phyloP scores from a whole-genome alignment of 1,139 yeast genomes.

The Oligophagozyma castellii region DNA sequence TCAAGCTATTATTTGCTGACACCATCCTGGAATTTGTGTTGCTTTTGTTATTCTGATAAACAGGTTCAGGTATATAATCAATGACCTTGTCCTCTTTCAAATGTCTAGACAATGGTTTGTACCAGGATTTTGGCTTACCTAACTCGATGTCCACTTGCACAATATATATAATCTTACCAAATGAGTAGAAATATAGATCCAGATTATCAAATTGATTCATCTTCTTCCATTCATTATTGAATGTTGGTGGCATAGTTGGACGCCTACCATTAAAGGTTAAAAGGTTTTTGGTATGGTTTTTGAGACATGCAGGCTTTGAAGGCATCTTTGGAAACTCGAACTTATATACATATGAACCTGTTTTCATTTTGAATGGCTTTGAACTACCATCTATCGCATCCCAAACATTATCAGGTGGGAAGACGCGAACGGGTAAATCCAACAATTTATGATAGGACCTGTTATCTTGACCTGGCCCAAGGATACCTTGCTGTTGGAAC shows the following conservation, averaged over 20 bases:
- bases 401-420: slow-evolving; percentile 23
- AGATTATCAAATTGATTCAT: slow-evolving; percentile 13
- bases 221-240: slow-evolving; percentile 16
- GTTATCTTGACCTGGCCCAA: slow-evolving; percentile 16
- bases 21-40: not conserved
- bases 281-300: slow-evolving; percentile 11
- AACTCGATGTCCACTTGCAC: slow-evolving; percentile 17
- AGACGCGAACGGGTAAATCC: slow-evolving; percentile 12
- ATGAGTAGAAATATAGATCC: slow-evolving; percentile 17
- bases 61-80: slow-evolving; percentile 17
- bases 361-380: slow-evolving; percentile 17
- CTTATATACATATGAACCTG: slow-evolving; percentile 17
- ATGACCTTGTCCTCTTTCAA: slow-evolving; percentile 11
- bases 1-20: not conserved
- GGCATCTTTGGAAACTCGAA: slow-evolving; percentile 17
- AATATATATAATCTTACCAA: slow-evolving; percentile 18
- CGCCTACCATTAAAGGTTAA: slow-evolving; percentile 7
- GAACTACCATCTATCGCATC: slow-evolving; percentile 17
- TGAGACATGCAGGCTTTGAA: slow-evolving; percentile 15
- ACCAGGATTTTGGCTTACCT: slow-evolving; percentile 18
- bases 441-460: slow-evolving; percentile 15
- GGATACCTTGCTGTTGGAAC: slow-evolving; percentile 12
- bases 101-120: slow-evolving; percentile 14
- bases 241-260: slow-evolving; percentile 17
- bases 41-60: not conserved